Base-by-base conservation (phyloP, 2,329 filamentous ascomycete species). In the Colletotrichum spaethianum region DNA sequence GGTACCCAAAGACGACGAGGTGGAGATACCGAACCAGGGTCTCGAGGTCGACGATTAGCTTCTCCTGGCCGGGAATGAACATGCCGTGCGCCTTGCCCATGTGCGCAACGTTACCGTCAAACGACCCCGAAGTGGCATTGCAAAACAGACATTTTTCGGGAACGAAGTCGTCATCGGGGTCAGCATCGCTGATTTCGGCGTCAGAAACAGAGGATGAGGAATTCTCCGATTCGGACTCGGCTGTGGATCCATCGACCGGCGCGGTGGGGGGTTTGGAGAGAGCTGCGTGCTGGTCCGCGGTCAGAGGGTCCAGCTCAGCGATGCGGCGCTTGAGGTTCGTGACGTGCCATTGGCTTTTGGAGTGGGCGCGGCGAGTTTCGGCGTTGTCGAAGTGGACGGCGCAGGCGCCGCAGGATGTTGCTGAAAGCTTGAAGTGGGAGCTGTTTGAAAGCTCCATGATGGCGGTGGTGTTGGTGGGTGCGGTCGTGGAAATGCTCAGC, bases 51-150 rank as follows among this genome's bases (percentile, higher is more conserved):
- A 88, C 83, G 1, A 80, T 72, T 0, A 90, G 78, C 12, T 80
- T 76, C 1, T 82, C 72, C 40, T 74, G 77, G 36, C 83, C 76
- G 0, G 83, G 84, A 20, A 89, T 75, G 60, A 83, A 80, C 4
- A 90, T 79, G 52, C 86, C 81, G 73, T 90, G 88, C 3, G 78
- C 69, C 23, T 80, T 81, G 36, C 81, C 81, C 88, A 90, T 89
- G 76, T 90, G 88, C 1, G 66, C 53, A 1, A 86, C 44, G 63
- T 82, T 87, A 1, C 78, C 74, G 1, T 81, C 76, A 8, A 87
- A 79, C 26, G 68, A 76, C 0, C 70, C 12, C 3, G 74, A 81
- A 6, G 40, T 44, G 1, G 74, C 56, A 2, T 77, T 75, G 77
- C 86, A 88, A 74, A 88, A 87, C 4, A 87, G 77, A 68, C 85